Percentiles rank a stretch among this genome's conserved stretches.
Evolutionary conservation across 1,139 yeast species (phyloP).

Genomic region (Protomyces lactucae-debilis): DNA sequence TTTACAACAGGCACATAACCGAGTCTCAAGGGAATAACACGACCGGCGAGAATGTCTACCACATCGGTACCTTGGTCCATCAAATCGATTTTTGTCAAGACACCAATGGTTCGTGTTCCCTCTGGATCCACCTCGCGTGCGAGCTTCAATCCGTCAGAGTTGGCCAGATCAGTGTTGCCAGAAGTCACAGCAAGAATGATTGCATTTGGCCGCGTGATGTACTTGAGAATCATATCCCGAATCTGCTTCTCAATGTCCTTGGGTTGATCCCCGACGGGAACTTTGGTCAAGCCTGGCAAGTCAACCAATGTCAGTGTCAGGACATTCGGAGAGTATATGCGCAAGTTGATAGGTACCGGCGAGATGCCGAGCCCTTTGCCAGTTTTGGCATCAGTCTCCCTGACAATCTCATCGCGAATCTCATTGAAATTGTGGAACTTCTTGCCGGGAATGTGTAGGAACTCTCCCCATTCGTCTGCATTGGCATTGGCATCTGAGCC

Average conservation of each 20-base stretch:
- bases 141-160: slow-evolving; percentile 90
- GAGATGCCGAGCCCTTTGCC: slow-evolving; percentile 92
- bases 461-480: slow-evolving; percentile 96
- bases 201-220: slow-evolving; percentile 93
- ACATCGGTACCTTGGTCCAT: slow-evolving; percentile 99
- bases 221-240: slow-evolving; percentile 88
- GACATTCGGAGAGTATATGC: slow-evolving; percentile 94
- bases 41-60: slow-evolving; percentile 89
- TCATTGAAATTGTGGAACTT: slow-evolving; percentile 86
- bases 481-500: slow-evolving; percentile 55
- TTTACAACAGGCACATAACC: slow-evolving; percentile 97
- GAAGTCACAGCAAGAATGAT: slow-evolving; percentile 93
- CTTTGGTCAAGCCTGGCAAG: slow-evolving; percentile 95
- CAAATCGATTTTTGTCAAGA: slow-evolving; percentile 88
- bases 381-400: slow-evolving; percentile 90
- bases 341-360: slow-evolving; percentile 82
- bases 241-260: slow-evolving; percentile 93
- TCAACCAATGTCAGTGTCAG: slow-evolving; percentile 92
- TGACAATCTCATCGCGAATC: slow-evolving; percentile 81
- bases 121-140: slow-evolving; percentile 99
- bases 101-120: slow-evolving; percentile 91
- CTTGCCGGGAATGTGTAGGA: slow-evolving; percentile 84
- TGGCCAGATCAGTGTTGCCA: slow-evolving; percentile 95
- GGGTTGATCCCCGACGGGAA: slow-evolving; percentile 99
- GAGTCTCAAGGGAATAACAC: slow-evolving; percentile 89